phyloP scores from a whole-genome alignment of 164 flowering plant species.

The Warburgia ugandensis region DNA sequence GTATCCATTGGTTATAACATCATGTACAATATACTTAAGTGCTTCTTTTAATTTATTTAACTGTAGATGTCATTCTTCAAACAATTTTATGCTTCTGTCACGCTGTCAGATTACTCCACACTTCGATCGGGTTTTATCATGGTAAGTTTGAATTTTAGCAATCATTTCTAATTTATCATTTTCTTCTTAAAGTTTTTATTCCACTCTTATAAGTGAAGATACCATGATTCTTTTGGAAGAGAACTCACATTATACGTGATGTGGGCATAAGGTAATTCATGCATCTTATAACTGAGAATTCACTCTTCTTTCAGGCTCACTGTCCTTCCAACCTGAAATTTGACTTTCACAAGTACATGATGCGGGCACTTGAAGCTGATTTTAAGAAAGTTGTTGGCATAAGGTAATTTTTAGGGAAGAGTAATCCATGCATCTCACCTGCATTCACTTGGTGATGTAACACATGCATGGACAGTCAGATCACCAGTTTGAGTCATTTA shows the following conservation, averaged over 20 bases:
- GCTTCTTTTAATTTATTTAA: conserved; percentile 2
- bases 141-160: conserved; percentile 26
- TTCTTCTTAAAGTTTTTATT: too few relatives aligned
- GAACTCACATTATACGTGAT: too few relatives aligned
- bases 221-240: too few relatives aligned
- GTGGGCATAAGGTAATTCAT: too few relatives aligned
- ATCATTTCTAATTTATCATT: background rate
- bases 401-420: conserved; percentile 34
- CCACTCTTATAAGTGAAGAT: too few relatives aligned
- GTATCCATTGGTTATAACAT: too few relatives aligned
- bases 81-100: conserved; percentile 76
- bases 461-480: too few relatives aligned
- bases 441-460: background rate
- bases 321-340: conserved; percentile 56
- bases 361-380: conserved; percentile 80
- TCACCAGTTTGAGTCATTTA: too few relatives aligned
- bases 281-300: too few relatives aligned
- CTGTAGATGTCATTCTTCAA: conserved; percentile 64
- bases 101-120: conserved; percentile 67
- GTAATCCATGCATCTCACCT: background rate
- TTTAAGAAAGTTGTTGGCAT: conserved; percentile 87
- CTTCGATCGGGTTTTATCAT: conserved; percentile 70
- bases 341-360: conserved; percentile 88
- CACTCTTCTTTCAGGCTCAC: conserved; percentile 43
- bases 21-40: too few relatives aligned